Evolutionary conservation across 169 alveolate genomes (phyloP), one percentile per base, ranked within the genome.

Genomic region (Plasmodium fragile): DNA sequence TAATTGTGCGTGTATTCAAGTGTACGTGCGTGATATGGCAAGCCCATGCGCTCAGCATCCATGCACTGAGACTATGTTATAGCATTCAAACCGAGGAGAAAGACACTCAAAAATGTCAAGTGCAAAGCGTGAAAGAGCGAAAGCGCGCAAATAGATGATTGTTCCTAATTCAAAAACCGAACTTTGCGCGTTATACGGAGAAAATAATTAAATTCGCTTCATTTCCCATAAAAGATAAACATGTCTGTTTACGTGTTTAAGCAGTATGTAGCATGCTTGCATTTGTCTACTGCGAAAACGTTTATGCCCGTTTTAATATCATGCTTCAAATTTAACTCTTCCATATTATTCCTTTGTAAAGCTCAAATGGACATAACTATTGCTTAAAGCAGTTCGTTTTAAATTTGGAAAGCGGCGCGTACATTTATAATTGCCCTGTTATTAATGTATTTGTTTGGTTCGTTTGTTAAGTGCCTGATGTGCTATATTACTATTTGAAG

Each of bases 211-310:
- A 65, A 65, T 28, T 65, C 30, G 7, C n/a, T 65, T 65, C 34
- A 65, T 18, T 65, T 65, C 36, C 36, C 75, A 65, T 65, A 65
- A 65, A 65, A 22, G 41, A 8, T 25, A 65, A 28, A 28, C 36
- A 28, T 65, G 32, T 16, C 5, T 22, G 3, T 77, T 77, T 39
- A 16, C 36, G 49, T 36, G 36, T 18, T 39, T 65, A 65, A 7
- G 59, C 65, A 79, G 59, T 16, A 25, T 45, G 13, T 41, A 28
- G 43, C 45, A 45, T 18, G 59, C 59, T 79, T 79, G 32, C 71
- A 81, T 55, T 81, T 55, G 90, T 81, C 79, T 81, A 81, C n/a
- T 55, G 80, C 78, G 25, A 72, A 53, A 81, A 81, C 32, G 36
- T 81, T 53, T 52, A 53, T 53, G 70, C 80, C 16, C 45, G 25